Conservation (phyloP, 192 early-diverging fungal species). For the Mycoemilia scoparia region DNA sequence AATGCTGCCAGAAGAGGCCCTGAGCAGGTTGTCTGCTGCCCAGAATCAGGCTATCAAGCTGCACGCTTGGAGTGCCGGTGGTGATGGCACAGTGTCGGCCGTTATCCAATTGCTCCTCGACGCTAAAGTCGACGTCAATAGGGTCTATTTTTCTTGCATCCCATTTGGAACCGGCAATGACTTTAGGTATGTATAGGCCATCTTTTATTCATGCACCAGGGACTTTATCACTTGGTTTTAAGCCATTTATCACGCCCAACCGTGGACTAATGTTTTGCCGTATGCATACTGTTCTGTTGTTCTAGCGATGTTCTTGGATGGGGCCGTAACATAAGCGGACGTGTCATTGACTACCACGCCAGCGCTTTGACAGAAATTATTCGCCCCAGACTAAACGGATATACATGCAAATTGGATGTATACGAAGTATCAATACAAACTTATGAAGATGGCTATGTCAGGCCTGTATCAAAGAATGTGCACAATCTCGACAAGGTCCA, state of each 20-base stretch:
- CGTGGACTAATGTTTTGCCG: too few relatives aligned
- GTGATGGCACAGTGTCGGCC: conserved; percentile 57
- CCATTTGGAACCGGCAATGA: conserved; percentile 66
- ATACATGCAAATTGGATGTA: conserved; percentile 46
- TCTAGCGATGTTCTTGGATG: conserved; percentile 56
- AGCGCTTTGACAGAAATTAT: conserved; percentile 35
- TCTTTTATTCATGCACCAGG: too few relatives aligned
- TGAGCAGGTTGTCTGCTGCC: conserved; percentile 12
- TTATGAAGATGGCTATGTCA: conserved; percentile 40
- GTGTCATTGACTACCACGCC: conserved; percentile 38
- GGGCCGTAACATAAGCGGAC: conserved; percentile 47
- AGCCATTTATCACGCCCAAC: too few relatives aligned
- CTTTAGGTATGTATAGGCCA: too few relatives aligned
- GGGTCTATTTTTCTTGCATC: conserved; percentile 51
- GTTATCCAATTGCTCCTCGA: conserved; percentile 43
- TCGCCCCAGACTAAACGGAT: conserved; percentile 36
- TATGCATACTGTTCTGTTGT: too few relatives aligned
- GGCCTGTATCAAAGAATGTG: conserved; percentile 37
- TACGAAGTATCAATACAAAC: conserved; percentile 43
- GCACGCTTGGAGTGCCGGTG: conserved; percentile 61
- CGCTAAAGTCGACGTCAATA: conserved; percentile 38
- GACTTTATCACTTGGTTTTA: too few relatives aligned
- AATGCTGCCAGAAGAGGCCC: conserved; percentile 19
- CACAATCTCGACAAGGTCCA: conserved; percentile 17
- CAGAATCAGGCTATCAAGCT: conserved; percentile 32